These are phyloP conservation scores for Lasiodiplodia hormozganensis DNA, from an alignment of 2,329 filamentous ascomycete species.

Conservation along the genomic window DNA sequence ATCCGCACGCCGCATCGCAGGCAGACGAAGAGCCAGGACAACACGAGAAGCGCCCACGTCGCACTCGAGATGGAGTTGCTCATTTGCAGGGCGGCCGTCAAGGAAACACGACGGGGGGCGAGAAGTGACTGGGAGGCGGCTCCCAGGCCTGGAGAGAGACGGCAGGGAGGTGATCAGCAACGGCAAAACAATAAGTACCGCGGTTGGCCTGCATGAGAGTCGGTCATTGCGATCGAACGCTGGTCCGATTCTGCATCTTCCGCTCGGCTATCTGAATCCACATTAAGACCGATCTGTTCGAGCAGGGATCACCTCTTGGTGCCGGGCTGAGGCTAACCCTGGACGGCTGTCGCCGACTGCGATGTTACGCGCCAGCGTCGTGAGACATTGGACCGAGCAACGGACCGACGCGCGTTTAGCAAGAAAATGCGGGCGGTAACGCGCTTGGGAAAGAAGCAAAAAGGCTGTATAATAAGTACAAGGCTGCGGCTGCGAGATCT, in stretches of 20 bases:
- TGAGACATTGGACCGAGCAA: constrained; percentile 6
- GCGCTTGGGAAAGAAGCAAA: neutral
- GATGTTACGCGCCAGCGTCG: constrained; percentile 11
- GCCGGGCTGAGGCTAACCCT: neutral
- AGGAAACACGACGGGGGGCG: too few relatives aligned
- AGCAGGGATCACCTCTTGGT: neutral
- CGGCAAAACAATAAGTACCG: constrained; percentile 1
- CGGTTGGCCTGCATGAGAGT: neutral
- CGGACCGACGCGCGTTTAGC: constrained; percentile 10
- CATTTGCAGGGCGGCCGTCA: constrained; percentile 2
- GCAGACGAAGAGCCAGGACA: constrained; percentile 47
- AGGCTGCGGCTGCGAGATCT: constrained; percentile 1
- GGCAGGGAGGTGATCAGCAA: constrained; percentile 1
- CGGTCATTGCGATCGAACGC: constrained; percentile 2
- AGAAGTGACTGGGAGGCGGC: too few relatives aligned
- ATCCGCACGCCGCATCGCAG: constrained; percentile 48
- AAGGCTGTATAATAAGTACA: neutral
- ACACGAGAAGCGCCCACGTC: constrained; percentile 37
- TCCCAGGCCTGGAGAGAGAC: too few relatives aligned
- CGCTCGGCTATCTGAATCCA: constrained; percentile 24
- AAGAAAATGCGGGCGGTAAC: neutral
- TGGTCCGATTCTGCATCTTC: neutral
- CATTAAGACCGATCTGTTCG: constrained; percentile 21
- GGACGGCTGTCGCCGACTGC: neutral
- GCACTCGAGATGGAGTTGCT: neutral